Evolutionary conservation across 345 rosid species (phyloP), one percentile per base, ranked within the genome.

Genomic region (Erucastrum elatum): DNA sequence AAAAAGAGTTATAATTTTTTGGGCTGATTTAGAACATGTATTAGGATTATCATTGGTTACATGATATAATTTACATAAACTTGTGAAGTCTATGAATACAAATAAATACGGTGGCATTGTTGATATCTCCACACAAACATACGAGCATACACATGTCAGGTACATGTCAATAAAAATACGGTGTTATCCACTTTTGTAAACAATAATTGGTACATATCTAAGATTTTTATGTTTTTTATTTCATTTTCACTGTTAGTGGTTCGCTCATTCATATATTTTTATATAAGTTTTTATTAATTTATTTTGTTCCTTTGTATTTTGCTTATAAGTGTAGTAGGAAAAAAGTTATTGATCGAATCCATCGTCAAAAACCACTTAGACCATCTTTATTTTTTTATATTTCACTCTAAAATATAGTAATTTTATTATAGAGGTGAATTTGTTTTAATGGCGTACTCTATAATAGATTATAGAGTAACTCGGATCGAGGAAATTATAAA

Each of bases 101-200:
- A 34, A n/a, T 51, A 13, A 8, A 35, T n/a, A 71, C 9, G 53
- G 35, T 64, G 71, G 55, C 64, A 65, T 34, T 74, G 66, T 66
- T 66, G 65, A 34, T 75, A 58, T 15, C 44, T 75, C 72, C 66
- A 59, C 44, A 68, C 26, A 15, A 76, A 68, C 16, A 41, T 44
- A 67, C 63, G 30, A 46, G 68, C 15, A 44, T 62, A 68, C 37
- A 59, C 30, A 68, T 76, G 62, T 68, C 53, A 60, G 9, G 33
- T 67, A 75, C 46, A 68, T 30, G 61, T 44, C 37, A 76, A 49
- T 62, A 49, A 51, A 77, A 69, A 70, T 34, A 13, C 66, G 59
- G 37, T 71, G 76, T 27, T 77, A 33, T 77, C 58, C 17, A 70
- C 33, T 77, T 70, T 49, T 77, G 4, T 51, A 26, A 34, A 27